phyloP scores from a whole-genome alignment of 2,329 filamentous ascomycete species.

The Purpureocillium lavendulum region DNA sequence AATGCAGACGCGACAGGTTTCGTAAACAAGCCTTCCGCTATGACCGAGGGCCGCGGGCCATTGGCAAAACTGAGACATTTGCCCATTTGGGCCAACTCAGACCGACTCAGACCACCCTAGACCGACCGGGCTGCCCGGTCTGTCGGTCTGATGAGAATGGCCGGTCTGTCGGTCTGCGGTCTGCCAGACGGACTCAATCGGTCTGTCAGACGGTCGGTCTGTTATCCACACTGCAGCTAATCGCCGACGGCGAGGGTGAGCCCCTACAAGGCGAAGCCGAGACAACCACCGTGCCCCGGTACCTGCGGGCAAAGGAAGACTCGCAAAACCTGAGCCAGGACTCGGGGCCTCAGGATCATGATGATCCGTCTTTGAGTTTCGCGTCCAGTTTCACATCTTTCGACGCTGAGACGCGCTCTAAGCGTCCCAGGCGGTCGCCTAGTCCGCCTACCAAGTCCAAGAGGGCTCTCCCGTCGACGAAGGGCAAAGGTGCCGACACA shows the following conservation, averaged over 20 bases:
- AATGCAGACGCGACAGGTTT: too few relatives aligned
- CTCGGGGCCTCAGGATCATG: background rate
- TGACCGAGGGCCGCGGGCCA: too few relatives aligned
- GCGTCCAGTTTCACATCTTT: background rate
- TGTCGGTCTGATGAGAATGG: too few relatives aligned
- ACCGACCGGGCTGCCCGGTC: too few relatives aligned
- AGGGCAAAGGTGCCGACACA: background rate
- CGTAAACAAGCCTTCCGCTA: too few relatives aligned
- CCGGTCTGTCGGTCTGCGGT: too few relatives aligned
- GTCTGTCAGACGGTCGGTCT: too few relatives aligned
- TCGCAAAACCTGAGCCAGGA: background rate
- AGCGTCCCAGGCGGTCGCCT: background rate
- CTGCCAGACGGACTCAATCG: too few relatives aligned
- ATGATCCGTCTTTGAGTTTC: background rate
- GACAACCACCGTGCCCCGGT: background rate
- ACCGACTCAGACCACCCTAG: too few relatives aligned
- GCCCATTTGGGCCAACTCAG: too few relatives aligned
- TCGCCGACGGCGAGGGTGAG: background rate
- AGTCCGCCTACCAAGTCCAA: background rate
- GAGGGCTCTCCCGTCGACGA: background rate
- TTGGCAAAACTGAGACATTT: too few relatives aligned
- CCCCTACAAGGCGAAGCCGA: background rate
- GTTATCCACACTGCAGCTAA: too few relatives aligned
- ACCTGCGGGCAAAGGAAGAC: background rate
- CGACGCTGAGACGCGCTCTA: background rate